Evolutionary conservation across 1,139 yeast genomes (phyloP), one percentile per base, ranked within the genome.

Genomic region (Taphrina deformans): DNA sequence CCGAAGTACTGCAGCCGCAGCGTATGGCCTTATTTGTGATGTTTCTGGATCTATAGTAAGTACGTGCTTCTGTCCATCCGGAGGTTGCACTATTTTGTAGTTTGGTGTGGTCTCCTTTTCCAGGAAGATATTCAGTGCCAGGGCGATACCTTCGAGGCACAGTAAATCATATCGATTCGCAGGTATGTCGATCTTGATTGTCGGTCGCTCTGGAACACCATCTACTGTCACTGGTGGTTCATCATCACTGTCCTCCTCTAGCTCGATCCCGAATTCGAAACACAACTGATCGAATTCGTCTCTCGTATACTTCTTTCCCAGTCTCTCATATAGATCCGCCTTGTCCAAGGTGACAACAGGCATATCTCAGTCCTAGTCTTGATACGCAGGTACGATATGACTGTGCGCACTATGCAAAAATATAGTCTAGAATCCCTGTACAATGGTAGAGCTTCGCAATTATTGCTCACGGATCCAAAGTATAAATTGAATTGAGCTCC

Each of bases 101-200:
- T 78, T 76, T 62, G 99, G 97, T 48, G 88, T 80, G 65, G 79
- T 75, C 12, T 77, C 75, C 69, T 83, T 84, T 44, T 95, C 96
- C 72, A 92, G 81, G 75, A 89, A 95, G 75, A 91, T 96, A 74
- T 91, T 91, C 74, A 95, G 81, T 0, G 98, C 95, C 74, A 91
- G 96, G 0, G 97, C 90, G 76, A 95, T 92, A 74, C 99, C 99
- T 78, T 95, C 99, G 70, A 91, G 88, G 80, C 99, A 95, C 71
- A 95, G 85, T 93, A 95, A 86, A 76, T 93, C 99, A 74, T 93
- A 95, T 79, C 99, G 85, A 40, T 95, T 95, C 69, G 99, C 99
- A 66, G 97, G 98, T 70, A 95, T 87, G 77, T 95, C 99, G 73
- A 95, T 91, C 79, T 95, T 95, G 73, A 90, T 82, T 78, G 92